phyloP scores from a whole-genome alignment of 129 eudicot species.

The Flaveria trinervia region DNA sequence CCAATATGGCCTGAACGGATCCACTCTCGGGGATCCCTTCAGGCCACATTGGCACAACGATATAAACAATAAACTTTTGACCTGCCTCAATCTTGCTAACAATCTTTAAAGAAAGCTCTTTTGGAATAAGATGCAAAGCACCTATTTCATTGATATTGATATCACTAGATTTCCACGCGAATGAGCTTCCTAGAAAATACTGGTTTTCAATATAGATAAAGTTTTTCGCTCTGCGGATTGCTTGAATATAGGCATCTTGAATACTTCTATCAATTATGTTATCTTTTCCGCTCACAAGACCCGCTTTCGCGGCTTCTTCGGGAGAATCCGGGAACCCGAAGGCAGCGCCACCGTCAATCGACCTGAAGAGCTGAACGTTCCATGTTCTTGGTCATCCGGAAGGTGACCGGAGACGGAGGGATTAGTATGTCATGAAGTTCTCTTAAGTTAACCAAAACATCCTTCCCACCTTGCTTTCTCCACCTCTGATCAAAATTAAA shows the following conservation, averaged over 20 bases:
- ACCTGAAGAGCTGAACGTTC: constrained; percentile 75
- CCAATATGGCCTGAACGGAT: constrained; percentile 85
- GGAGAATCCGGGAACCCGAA: constrained; percentile 80
- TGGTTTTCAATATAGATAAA: constrained; percentile 83
- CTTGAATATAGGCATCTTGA: constrained; percentile 84
- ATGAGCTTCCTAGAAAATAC: constrained; percentile 77
- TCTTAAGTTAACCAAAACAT: constrained; percentile 57
- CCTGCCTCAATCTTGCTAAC: constrained; percentile 77
- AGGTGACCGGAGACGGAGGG: constrained; percentile 75
- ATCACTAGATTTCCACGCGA: constrained; percentile 57
- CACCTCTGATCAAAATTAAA: constrained; percentile 85
- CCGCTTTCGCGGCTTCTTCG: constrained; percentile 75
- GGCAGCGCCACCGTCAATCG: constrained; percentile 90
- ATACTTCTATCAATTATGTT: constrained; percentile 79
- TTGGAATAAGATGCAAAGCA: constrained; percentile 75
- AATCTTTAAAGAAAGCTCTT: constrained; percentile 77
- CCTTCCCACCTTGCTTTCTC: constrained; percentile 87
- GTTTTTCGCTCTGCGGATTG: constrained; percentile 73
- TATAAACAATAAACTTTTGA: constrained; percentile 71
- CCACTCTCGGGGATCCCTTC: constrained; percentile 90
- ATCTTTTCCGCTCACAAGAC: constrained; percentile 84
- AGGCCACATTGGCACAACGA: constrained; percentile 92
- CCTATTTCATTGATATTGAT: constrained; percentile 60
- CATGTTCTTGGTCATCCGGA: constrained; percentile 69
- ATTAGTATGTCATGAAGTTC: constrained; percentile 55